phyloP scores from a whole-genome alignment of 306 rosid genomes.

The Acacia melanoxylon region DNA sequence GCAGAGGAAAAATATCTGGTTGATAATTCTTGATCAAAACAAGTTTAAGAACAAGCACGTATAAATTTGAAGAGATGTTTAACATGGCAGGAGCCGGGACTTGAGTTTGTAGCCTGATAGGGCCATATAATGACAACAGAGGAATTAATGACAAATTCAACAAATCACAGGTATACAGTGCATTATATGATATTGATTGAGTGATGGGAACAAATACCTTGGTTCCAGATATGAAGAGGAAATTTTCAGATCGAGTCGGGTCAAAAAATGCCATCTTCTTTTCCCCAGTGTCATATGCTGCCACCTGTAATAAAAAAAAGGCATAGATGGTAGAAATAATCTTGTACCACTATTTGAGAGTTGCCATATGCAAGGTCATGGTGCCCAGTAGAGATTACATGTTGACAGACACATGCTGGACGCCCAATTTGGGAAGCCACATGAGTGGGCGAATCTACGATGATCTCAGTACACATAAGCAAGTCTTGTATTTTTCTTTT shows the following conservation, averaged over 20 bases:
- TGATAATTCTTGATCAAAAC: not conserved
- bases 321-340: not conserved
- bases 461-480: not conserved
- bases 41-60: not conserved
- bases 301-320: slow-evolving; percentile 65
- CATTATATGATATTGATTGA: not conserved
- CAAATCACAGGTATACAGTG: not conserved
- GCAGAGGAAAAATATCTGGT: not conserved
- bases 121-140: not conserved
- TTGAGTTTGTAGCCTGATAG: not conserved
- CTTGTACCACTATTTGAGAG: not conserved
- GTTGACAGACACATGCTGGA: not conserved
- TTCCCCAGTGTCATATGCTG: slow-evolving; percentile 80
- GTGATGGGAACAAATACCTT: slow-evolving; percentile 55
- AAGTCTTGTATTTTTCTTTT: not conserved
- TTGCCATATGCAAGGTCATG: not conserved
- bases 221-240: slow-evolving; percentile 96
- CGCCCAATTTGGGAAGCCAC: not conserved
- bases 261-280: slow-evolving; percentile 97
- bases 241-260: slow-evolving; percentile 78
- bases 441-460: not conserved
- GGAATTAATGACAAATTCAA: slow-evolving; percentile 2
- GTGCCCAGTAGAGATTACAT: not conserved
- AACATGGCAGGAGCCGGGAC: not conserved
- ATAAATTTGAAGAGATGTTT: not conserved